Evolutionary conservation across 1,284 basidiomycete genomes (phyloP), one percentile per base, ranked within the genome.

Genomic region (Golubevia sp.): DNA sequence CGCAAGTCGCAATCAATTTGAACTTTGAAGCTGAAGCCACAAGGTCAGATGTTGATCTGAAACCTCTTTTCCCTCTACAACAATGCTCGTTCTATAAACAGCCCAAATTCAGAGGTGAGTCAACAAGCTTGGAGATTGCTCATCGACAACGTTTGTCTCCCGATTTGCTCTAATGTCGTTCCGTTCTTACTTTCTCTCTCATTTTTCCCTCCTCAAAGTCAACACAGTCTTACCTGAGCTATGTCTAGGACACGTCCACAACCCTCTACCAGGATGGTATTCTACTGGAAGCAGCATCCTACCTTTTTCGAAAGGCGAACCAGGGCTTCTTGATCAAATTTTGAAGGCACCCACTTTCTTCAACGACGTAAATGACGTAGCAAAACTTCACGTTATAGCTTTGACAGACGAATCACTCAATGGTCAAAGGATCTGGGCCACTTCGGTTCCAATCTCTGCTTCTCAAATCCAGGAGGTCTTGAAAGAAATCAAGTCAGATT

Each of bases 121-220:
- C n/a, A n/a, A n/a, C n/a, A n/a, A n/a, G 26, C 23, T 18, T 63
- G 58, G 58, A 20, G 26, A 7, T 63, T 63, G 30, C 30, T 54
- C 13, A 54, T n/a, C n/a, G n/a, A n/a, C n/a, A n/a, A n/a, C n/a
- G n/a, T n/a, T n/a, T n/a, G n/a, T n/a, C n/a, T n/a, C n/a, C n/a
- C n/a, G n/a, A n/a, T n/a, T n/a, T n/a, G n/a, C n/a, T n/a, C n/a
- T n/a, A n/a, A n/a, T n/a, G n/a, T n/a, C n/a, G n/a, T 34, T 11
- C 30, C 30, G 11, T 11, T 34, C 11, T 34, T 34, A 11, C 30
- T 34, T 34, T 11, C n/a, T n/a, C n/a, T n/a, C n/a, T n/a, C n/a
- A n/a, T n/a, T n/a, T n/a, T n/a, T n/a, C n/a, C 18, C 38, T 15
- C 25, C 61, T 48, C 25, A 51, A 27, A 13, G n/a, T 56, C 59